Evolutionary conservation across 2,329 filamentous ascomycete genomes (phyloP), one percentile per base, ranked within the genome.

Genomic region (Aspergillus transmontanensis): DNA sequence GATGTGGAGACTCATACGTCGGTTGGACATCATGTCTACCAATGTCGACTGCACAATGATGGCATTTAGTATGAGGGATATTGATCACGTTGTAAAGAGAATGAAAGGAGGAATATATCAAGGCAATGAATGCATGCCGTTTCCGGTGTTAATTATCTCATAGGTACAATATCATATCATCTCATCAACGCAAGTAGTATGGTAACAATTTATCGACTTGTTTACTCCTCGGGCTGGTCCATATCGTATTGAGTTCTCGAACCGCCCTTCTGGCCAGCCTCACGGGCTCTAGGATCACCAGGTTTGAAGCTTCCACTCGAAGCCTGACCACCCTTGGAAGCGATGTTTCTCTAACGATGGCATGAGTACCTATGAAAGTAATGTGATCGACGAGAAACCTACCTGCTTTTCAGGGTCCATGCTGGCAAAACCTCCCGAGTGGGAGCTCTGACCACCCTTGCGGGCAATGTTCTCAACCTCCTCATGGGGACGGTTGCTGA

Each of bases 191-290:
- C 34, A 23, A 48, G 21, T 23, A 36, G 14, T 19, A 28, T 50
- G 6, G n/a, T 3, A 45, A 45, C 4, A 45, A 45, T 2, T 1
- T 10, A 10, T n/a, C 4, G n/a, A 12, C 45, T 39, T 51, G 36
- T 36, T 51, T 51, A 62, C 43, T 64, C 63, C 28, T 62, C 60
- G 1, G 60, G 63, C 4, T 64, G 60, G 51, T 34, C 39, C 36
- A 64, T 16, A 26, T 62, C n/a, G 34, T 64, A 61, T 1, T 36
- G 28, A 19, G 53, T 58, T 54, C 36, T 59, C 12, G 60, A 63
- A 10, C 83, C 84, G 4, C 84, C 84, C 75, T 86, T 86, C 41
- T 77, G 76, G 4, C 84, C 84, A 21, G 84, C 84, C 71, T 85
- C 84, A 53, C 76, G 80, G 2, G 84, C 84, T 66, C 78, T 80